phyloP scores from a whole-genome alignment of 352 stramenopile species.

The Phytopythium litorale region DNA sequence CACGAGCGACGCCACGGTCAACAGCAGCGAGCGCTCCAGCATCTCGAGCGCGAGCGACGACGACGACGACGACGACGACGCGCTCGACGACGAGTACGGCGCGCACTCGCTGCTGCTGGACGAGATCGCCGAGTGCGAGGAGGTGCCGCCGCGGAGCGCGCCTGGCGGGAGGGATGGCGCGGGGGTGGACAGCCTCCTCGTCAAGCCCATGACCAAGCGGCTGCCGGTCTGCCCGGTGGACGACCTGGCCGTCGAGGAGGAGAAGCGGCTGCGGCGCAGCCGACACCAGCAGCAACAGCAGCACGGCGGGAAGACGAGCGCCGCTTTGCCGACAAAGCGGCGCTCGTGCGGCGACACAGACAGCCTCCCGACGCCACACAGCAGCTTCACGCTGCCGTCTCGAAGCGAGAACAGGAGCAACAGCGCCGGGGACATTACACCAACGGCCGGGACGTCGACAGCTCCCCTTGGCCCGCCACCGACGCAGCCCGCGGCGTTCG shows the following conservation, averaged over 20 bases:
- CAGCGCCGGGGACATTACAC: slow-evolving; percentile 8
- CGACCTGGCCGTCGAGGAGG: slow-evolving; percentile 71
- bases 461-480: not conserved
- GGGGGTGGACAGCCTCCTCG: slow-evolving; percentile 25
- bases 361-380: slow-evolving; percentile 44
- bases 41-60: slow-evolving; percentile 21
- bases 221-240: slow-evolving; percentile 72
- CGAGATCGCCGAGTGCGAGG: slow-evolving; percentile 14
- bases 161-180: slow-evolving; percentile 11
- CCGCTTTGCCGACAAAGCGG: slow-evolving; percentile 32
- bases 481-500: not conserved
- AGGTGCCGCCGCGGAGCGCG: slow-evolving; percentile 6
- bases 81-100: slow-evolving; percentile 34
- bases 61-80: slow-evolving; percentile 26
- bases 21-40: slow-evolving; percentile 33
- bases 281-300: slow-evolving; percentile 13
- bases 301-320: not conserved
- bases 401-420: slow-evolving; percentile 2
- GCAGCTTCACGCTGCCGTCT: slow-evolving; percentile 12
- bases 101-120: slow-evolving; percentile 32
- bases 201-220: slow-evolving; percentile 72
- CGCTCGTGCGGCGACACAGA: slow-evolving; percentile 48
- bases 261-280: slow-evolving; percentile 64
- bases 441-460: not conserved
- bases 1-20: slow-evolving; percentile 36